Evolutionary conservation across 2,329 filamentous ascomycete genomes (phyloP).

Genomic region (Paracamarosporium sp.): DNA sequence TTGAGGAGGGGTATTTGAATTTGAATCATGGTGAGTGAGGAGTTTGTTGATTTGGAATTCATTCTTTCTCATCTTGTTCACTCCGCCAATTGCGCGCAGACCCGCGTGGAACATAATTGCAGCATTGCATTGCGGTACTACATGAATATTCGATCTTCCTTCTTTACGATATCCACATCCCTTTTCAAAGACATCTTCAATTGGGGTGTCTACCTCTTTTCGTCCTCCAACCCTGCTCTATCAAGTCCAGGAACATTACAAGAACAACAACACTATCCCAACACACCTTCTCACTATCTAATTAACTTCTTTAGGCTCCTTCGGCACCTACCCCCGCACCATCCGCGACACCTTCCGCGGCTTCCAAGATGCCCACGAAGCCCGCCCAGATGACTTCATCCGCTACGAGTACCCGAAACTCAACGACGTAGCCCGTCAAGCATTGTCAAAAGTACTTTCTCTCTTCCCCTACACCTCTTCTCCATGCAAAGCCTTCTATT

Average conservation of each 20-base stretch:
- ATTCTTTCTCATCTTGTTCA: background rate
- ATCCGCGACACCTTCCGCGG: conserved; percentile 66
- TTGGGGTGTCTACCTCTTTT: too few relatives aligned
- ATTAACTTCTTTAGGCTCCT: conserved; percentile 65
- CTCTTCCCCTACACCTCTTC: too few relatives aligned
- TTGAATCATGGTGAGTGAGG: conserved; percentile 74
- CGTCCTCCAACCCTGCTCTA: too few relatives aligned
- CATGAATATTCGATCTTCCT: too few relatives aligned
- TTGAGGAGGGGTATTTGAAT: conserved; percentile 72
- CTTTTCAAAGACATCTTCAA: too few relatives aligned
- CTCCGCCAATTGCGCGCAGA: too few relatives aligned
- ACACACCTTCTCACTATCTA: background rate
- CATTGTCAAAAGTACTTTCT: conserved; percentile 52
- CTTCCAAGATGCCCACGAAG: conserved; percentile 73
- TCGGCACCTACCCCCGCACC: conserved; percentile 73
- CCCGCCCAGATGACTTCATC: conserved; percentile 76
- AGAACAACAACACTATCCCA: background rate
- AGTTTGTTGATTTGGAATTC: background rate
- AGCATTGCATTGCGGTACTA: too few relatives aligned
- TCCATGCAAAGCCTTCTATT: too few relatives aligned
- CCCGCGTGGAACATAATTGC: too few relatives aligned
- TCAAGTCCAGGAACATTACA: background rate
- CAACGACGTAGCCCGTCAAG: conserved; percentile 69
- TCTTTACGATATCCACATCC: too few relatives aligned
- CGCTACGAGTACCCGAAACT: conserved; percentile 69